phyloP scores from a whole-genome alignment of 306 rosid genomes.

The Carpinus viminea region DNA sequence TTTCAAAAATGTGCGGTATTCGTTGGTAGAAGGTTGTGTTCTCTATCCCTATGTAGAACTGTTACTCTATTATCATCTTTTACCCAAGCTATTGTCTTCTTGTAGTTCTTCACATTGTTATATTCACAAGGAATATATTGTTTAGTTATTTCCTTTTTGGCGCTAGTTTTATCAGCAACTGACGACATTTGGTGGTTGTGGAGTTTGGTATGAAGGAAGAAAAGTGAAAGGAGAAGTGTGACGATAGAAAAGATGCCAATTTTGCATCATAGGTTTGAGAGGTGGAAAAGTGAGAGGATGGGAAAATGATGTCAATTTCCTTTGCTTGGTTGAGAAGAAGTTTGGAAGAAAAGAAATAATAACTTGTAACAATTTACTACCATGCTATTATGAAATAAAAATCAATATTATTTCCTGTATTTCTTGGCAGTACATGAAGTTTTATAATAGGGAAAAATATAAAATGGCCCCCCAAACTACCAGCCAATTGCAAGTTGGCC shows the following conservation, averaged over 20 bases:
- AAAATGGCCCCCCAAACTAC: no score
- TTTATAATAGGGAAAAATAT: no score
- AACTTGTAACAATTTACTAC: no score
- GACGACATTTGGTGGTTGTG: not conserved
- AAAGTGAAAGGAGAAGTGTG: not conserved
- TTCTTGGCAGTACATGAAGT: not conserved
- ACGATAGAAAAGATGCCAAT: no score
- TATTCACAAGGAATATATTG: not conserved
- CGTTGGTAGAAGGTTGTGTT: constrained; percentile 50
- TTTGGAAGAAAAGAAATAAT: not conserved
- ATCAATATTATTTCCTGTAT: no score
- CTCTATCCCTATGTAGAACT: constrained; percentile 5
- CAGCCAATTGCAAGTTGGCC: no score
- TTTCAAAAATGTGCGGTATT: constrained; percentile 43
- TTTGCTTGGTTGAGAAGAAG: not conserved
- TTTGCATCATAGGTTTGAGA: not conserved
- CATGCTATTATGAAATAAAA: no score
- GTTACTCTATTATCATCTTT: constrained; percentile 12
- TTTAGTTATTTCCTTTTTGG: not conserved
- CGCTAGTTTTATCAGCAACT: not conserved
- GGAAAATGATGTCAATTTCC: not conserved
- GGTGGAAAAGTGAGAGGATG: not conserved
- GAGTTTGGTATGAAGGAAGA: not conserved
- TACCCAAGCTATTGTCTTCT: constrained; percentile 1
- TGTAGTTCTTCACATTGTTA: constrained; percentile 13